These are phyloP conservation scores for Rosa persica DNA, from an alignment of 306 rosid species.

Conservation along the genomic window DNA sequence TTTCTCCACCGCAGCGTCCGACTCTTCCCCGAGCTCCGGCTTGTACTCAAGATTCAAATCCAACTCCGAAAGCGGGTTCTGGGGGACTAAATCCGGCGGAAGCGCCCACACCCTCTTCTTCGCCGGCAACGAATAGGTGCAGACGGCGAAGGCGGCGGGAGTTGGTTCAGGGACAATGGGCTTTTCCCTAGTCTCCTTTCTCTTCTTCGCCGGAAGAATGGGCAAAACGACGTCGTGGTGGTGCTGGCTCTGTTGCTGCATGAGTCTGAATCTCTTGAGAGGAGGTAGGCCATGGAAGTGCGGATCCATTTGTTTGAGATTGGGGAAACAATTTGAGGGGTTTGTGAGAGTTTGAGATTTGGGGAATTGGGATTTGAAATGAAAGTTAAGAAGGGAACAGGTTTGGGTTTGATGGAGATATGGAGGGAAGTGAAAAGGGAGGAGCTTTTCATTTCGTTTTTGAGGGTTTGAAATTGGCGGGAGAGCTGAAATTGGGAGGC, in stretches of 20 bases:
- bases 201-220: constrained; percentile 67
- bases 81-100: constrained; percentile 31
- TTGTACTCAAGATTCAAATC: constrained; percentile 65
- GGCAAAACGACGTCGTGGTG: background rate
- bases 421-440: background rate
- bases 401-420: background rate
- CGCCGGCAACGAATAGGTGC: constrained; percentile 54
- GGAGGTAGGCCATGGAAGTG: constrained; percentile 56
- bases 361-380: constrained; percentile 10
- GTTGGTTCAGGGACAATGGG: constrained; percentile 3
- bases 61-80: constrained; percentile 19
- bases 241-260: constrained; percentile 40
- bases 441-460: background rate
- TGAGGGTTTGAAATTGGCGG: constrained; percentile 6
- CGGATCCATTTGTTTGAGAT: constrained; percentile 42
- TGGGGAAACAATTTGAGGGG: background rate
- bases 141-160: constrained; percentile 1
- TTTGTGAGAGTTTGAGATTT: background rate
- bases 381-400: background rate
- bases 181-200: constrained; percentile 52
- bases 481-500: background rate
- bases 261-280: constrained; percentile 56
- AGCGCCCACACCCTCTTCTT: constrained; percentile 74
- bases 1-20: background rate
- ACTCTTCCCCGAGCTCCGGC: constrained; percentile 22